These are phyloP conservation scores for Agarophyton chilense DNA, from an alignment of 23 red algal species.

Conservation along the genomic window DNA sequence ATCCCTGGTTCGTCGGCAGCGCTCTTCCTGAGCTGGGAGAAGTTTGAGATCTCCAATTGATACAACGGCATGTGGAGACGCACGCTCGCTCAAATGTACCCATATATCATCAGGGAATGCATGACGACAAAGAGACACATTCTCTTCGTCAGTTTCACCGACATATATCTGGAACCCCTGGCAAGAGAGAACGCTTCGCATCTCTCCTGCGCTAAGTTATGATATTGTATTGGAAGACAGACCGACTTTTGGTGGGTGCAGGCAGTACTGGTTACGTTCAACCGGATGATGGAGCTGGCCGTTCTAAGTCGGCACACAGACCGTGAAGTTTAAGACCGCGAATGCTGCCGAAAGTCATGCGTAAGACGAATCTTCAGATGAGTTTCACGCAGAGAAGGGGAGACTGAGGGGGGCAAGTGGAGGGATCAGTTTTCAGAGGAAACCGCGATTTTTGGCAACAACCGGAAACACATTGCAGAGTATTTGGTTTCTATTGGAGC, in stretches of 20 bases:
- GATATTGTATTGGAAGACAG: neutral
- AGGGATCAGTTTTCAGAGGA: slow-evolving; percentile 41
- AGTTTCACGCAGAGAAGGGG: neutral
- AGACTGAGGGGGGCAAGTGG: neutral
- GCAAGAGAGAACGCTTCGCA: slow-evolving; percentile 28
- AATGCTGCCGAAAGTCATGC: slow-evolving; percentile 14
- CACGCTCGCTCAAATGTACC: slow-evolving; percentile 17
- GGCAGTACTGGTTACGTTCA: neutral
- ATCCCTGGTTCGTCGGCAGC: neutral
- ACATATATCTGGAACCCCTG: slow-evolving; percentile 13
- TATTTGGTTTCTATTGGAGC: too few species aligned
- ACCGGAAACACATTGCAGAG: too few species aligned
- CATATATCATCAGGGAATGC: slow-evolving; percentile 26
- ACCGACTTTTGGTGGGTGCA: neutral
- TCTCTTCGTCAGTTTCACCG: slow-evolving; percentile 16
- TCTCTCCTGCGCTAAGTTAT: neutral
- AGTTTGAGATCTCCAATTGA: slow-evolving; percentile 19
- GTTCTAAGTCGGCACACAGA: neutral
- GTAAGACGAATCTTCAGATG: neutral
- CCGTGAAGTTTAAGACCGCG: slow-evolving; percentile 18
- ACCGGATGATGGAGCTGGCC: neutral
- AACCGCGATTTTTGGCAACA: neutral
- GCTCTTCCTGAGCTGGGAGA: neutral
- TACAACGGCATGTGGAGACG: slow-evolving; percentile 15
- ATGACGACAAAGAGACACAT: slow-evolving; percentile 8